Conservation (phyloP, 805 yeast species). For the Lipomyces spencermartinsiae region DNA sequence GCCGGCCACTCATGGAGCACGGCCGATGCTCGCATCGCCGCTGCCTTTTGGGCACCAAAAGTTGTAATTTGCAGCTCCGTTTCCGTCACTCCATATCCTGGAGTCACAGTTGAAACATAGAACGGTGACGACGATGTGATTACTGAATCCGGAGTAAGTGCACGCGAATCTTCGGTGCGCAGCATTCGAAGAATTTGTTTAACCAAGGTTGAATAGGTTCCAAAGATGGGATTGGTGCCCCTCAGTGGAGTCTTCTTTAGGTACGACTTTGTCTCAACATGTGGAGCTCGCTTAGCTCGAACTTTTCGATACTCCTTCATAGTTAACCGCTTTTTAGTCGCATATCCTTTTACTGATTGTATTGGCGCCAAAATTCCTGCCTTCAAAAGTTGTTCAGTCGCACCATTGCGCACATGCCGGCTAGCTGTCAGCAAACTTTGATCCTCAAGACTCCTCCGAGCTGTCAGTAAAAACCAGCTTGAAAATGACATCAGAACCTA, state of each 20-base stretch:
- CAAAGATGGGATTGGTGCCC: conserved; percentile 30
- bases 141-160: conserved; percentile 1
- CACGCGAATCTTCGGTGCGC: conserved; percentile 19
- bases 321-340: conserved; percentile 14
- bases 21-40: neutral
- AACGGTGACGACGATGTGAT: conserved; percentile 2
- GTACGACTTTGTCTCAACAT: conserved; percentile 24
- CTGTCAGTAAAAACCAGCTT: neutral
- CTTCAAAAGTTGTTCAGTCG: neutral
- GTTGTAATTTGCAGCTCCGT: conserved; percentile 11
- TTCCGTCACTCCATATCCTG: conserved; percentile 24
- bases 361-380: neutral
- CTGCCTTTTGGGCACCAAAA: conserved; percentile 1
- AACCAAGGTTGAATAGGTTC: conserved; percentile 25
- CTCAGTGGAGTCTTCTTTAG: conserved; percentile 15
- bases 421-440: neutral
- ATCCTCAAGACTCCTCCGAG: neutral
- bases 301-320: conserved; percentile 23
- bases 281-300: conserved; percentile 29
- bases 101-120: conserved; percentile 10
- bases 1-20: conserved; percentile 9
- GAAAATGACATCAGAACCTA: neutral
- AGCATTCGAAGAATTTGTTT: conserved; percentile 23
- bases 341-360: neutral
- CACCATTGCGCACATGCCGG: neutral